Base-by-base conservation (phyloP, 2,329 filamentous ascomycete species). In the Penicillium sp. region DNA sequence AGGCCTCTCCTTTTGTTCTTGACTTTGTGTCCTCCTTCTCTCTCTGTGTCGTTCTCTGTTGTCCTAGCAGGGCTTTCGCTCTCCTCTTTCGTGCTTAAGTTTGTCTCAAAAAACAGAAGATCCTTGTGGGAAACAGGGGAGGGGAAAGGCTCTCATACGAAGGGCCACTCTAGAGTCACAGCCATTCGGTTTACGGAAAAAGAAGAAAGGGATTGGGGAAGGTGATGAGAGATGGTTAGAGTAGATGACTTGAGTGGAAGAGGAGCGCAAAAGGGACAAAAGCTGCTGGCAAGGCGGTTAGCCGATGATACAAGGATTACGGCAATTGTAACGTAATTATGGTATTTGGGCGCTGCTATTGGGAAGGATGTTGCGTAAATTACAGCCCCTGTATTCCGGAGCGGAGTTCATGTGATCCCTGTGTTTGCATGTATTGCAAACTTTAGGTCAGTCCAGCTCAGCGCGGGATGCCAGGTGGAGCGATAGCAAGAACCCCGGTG, bases 101-200 rank as follows among this genome's bases (percentile, higher is more conserved):
- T 38, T 54, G 50, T 48, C 41, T 54, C 39, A 46, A 35, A 43
- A 47, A 22, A 46, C n/a, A n/a, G 51, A 48, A 30, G 35, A 46
- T 44, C 18, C 60, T 67, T 64, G 59, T 51, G 33, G 27, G 36
- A 58, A 58, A 52, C 54, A 64, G 54, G 57, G 57, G 59, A 63
- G 49, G 52, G 62, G 54, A 49, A 45, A 45, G 52, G 60, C 54
- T 62, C 61, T 68, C 63, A 67, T 66, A 67, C 65, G 61, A 65
- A 62, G 64, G 66, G 58, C 63, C 66, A 61, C 61, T 62, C 56
- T 59, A 63, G 61, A 13, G 16, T 38, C 34, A 68, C 67, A 63
- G 60, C 66, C 59, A 65, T 67, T 68, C 64, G 64, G 63, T 70
- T 72, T 72, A 72, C 69, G 64, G 60, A 58, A 58, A 62, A 57